phyloP scores from a whole-genome alignment of 2,329 filamentous ascomycete species.

The Stachybotrys chartarum region DNA sequence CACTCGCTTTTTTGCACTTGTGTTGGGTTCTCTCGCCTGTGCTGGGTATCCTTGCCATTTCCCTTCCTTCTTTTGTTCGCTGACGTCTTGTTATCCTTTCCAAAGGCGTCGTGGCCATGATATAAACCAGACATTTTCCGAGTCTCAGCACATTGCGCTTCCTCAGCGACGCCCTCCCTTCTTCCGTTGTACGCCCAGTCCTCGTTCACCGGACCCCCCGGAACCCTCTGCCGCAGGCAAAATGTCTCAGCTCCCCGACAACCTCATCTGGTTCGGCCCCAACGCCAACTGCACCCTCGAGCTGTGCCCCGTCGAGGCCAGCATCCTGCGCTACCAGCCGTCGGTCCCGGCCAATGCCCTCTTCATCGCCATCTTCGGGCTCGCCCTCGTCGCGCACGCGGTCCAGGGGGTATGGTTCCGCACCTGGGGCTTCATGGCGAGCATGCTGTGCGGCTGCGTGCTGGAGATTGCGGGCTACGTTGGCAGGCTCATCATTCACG shows the following conservation, averaged over 20 bases:
- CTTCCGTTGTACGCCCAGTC: too few species aligned
- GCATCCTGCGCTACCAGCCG: slow-evolving; percentile 34
- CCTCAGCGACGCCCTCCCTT: too few species aligned
- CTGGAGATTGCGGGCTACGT: slow-evolving; percentile 54
- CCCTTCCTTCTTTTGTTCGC: too few species aligned
- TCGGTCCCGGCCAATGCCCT: slow-evolving; percentile 35
- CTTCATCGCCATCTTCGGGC: slow-evolving; percentile 31
- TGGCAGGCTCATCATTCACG: slow-evolving; percentile 47
- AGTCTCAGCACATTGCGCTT: too few species aligned
- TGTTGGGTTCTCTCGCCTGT: too few species aligned
- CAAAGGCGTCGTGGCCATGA: too few species aligned
- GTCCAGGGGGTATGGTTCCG: slow-evolving; percentile 30
- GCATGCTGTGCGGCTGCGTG: slow-evolving; percentile 46
- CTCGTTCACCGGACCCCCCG: too few species aligned
- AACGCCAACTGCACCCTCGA: slow-evolving; percentile 38
- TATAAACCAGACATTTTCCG: too few species aligned
- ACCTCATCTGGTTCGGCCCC: slow-evolving; percentile 29
- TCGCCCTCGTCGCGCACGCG: slow-evolving; percentile 33
- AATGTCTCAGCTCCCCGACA: slow-evolving; percentile 5
- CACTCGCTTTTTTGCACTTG: too few species aligned
- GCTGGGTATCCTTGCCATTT: too few species aligned
- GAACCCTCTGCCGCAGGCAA: not conserved
- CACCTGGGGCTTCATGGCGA: slow-evolving; percentile 34
- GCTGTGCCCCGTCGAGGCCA: slow-evolving; percentile 32
- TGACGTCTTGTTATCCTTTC: too few species aligned